A percentile compares a stretch with the other conserved stretches of the same genome.
phyloP scores from a whole-genome alignment of 345 rosid species.

The Carallia pectinifolia region DNA sequence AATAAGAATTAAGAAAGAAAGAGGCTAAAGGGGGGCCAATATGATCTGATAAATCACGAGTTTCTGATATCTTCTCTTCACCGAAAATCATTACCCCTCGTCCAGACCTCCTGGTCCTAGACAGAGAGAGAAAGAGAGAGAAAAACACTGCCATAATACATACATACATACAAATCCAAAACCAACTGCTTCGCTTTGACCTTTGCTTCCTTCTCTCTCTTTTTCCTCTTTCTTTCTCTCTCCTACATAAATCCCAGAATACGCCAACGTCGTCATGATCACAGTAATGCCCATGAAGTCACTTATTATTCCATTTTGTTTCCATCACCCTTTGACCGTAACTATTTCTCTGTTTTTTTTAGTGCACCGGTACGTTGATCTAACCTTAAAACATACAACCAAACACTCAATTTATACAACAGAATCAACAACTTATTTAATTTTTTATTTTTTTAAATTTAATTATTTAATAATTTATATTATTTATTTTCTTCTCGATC shows the following conservation, averaged over 20 bases:
- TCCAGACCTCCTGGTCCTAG: neutral
- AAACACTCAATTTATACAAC: no score
- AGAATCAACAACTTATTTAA: no score
- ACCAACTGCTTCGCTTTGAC: slow-evolving; percentile 79
- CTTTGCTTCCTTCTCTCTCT: slow-evolving; percentile 33
- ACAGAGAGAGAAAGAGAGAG: no score
- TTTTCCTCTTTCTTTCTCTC: slow-evolving; percentile 14
- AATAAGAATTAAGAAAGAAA: neutral
- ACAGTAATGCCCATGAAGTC: slow-evolving; percentile 19
- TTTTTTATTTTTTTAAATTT: no score
- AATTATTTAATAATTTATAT: no score
- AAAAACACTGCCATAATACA: neutral
- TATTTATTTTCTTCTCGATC: no score
- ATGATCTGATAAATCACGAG: slow-evolving; percentile 39
- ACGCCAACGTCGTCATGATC: slow-evolving; percentile 50
- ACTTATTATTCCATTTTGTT: neutral
- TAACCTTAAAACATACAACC: no score
- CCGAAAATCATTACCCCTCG: slow-evolving; percentile 42
- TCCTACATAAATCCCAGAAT: neutral
- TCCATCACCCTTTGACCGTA: slow-evolving; percentile 1
- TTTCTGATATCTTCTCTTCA: slow-evolving; percentile 31
- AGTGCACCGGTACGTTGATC: no score
- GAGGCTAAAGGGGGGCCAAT: neutral
- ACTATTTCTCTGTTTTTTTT: no score
- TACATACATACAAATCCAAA: neutral